A percentile compares a stretch with the other conserved stretches of the same genome.
phyloP scores from a whole-genome alignment of 345 rosid species.

The sweet orange (Citrus sinensis) region DVS_A1.0 CM039161.1:514001-514500 shows the following conservation, averaged over 20 bases:
- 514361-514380: constrained; percentile 46
- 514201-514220: constrained; percentile 53
- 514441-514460: constrained; percentile 46
- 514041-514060: constrained; percentile 45
- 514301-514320: constrained; percentile 30
- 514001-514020: constrained; percentile 40
- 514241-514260: constrained; percentile 63
- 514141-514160: constrained; percentile 39
- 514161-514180: constrained; percentile 45
- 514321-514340: constrained; percentile 16
- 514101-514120: constrained; percentile 32
- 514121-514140: constrained; percentile 41
- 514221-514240: constrained; percentile 60
- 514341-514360: constrained; percentile 24
- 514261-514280: constrained; percentile 42
- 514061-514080: constrained; percentile 40
- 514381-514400: constrained; percentile 47
- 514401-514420: constrained; percentile 44
- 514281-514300: constrained; percentile 20
- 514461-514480: constrained; percentile 63
- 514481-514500: constrained; percentile 68
- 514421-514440: constrained; percentile 45
- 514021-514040: constrained; percentile 49
- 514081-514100: constrained; percentile 34
- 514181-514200: constrained; percentile 45